These are phyloP conservation scores for Juglanconis oblonga DNA, from an alignment of 2,329 filamentous ascomycete species.

Conservation along the genomic window DNA sequence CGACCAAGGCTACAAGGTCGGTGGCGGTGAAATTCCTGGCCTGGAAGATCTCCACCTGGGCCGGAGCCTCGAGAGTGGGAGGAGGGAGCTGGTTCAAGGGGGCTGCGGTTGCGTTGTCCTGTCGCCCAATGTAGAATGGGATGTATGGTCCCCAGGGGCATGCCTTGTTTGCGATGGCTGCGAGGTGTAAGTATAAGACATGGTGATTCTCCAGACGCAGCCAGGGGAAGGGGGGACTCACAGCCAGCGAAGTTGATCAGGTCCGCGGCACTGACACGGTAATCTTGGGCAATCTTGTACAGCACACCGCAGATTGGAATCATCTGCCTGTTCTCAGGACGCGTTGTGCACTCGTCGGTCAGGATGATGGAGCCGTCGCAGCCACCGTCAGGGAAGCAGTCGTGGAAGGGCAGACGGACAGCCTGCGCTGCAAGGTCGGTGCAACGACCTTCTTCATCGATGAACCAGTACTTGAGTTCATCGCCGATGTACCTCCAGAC, in stretches of 20 bases:
- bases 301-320: slow-evolving; percentile 7
- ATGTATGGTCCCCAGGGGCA: slow-evolving; percentile 23
- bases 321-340: slow-evolving; percentile 5
- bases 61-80: slow-evolving; percentile 18
- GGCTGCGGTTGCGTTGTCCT: slow-evolving; percentile 23
- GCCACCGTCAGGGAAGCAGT: slow-evolving; percentile 15
- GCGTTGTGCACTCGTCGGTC: slow-evolving; percentile 8
- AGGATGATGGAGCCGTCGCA: slow-evolving; percentile 17
- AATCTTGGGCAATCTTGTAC: neutral
- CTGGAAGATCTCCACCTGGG: slow-evolving; percentile 21
- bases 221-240: neutral
- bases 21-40: slow-evolving; percentile 23
- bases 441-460: slow-evolving; percentile 6
- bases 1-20: slow-evolving; percentile 27
- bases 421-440: slow-evolving; percentile 8
- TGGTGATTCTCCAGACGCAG: neutral
- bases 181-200: neutral
- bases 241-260: slow-evolving; percentile 16
- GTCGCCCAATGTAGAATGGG: slow-evolving; percentile 25
- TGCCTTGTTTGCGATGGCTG: slow-evolving; percentile 25
- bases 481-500: slow-evolving; percentile 9
- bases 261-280: slow-evolving; percentile 10
- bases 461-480: slow-evolving; percentile 11
- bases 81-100: slow-evolving; percentile 21
- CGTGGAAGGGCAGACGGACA: slow-evolving; percentile 16